Evolutionary conservation across 2,329 filamentous ascomycete species (phyloP), one percentile per base, ranked within the genome.

Genomic region (Aureobasidium pullulans): DNA sequence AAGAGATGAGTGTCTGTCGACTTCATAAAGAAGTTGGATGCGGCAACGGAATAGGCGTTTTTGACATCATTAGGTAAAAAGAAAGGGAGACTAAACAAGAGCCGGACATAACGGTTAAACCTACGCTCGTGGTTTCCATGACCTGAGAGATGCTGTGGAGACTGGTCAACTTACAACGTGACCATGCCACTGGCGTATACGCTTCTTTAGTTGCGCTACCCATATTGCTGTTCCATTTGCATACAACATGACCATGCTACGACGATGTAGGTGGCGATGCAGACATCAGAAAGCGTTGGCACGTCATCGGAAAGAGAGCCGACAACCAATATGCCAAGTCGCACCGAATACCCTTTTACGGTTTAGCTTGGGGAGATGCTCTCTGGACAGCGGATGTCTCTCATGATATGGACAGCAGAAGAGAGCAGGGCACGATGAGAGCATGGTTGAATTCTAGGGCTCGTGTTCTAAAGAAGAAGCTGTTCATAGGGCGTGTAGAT

Each of bases 51-150:
- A 50, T 34, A 59, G 56, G 37, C 47, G 56, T 49, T 50, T 44
- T 59, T 59, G 56, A 59, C 56, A 59, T 59, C 56, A 59, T 59
- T 59, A 59, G 47, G 56, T 59, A 59, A 59, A 59, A 36, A n/a
- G 15, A 50, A 40, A 57, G 19, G 11, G 40, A 44, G 29, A 10
- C 39, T 54, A 46, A 36, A 46, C 40, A 48, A 40, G 28, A 32
- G 43, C 34, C 43, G 43, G 43, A 34, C 23, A 48, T 15, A 47
- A 48, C 54, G 54, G 54, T 40, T 32, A 3, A 37, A 56, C 28
- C 39, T 54, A 43, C 23, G 8, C 50, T 54, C 10, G 39, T 54
- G 50, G 39, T 43, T 42, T 19, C 29, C 10, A 34, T 13, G 49
- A 53, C 11, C 9, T 31, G 23, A 11, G 15, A 37, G 39, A 32